Evolutionary conservation across 2,329 filamentous ascomycete genomes (phyloP), one percentile per base, ranked within the genome.

Genomic region (Cercospora beticola): DNA sequence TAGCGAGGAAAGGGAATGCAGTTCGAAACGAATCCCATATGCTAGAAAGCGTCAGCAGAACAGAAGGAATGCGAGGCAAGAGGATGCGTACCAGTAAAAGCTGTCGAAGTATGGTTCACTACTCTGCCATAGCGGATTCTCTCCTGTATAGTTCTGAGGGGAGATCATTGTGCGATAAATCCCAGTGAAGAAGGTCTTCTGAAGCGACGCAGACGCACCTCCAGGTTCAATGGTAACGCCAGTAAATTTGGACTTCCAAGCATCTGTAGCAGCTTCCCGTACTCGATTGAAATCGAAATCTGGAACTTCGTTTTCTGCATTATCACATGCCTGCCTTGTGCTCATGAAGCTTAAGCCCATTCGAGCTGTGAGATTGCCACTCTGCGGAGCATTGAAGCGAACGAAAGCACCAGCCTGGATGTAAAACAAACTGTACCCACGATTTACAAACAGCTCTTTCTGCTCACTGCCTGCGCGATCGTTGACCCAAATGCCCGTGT

Each of bases 301-400:
- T 0, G 90, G 87, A 16, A 92, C 89, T 72, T 93, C 90, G 0
- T 74, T 78, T 76, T 92, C 88, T 0, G 87, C 90, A 74, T 89
- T 90, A 5, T 82, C 75, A 73, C 90, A 93, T 0, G 90, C 90
- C 76, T 88, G 86, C 0, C 85, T 82, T 2, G 81, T 81, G 75
- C 87, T 90, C 71, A 92, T 86, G 76, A 91, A 90, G 70, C 90
- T 92, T 9, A 91, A 80, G 0, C 89, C 90, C 9, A 90, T 87
- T n/a, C 90, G 85, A 14, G 85, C 89, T 5, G 85, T 78, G 14
- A 92, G 83, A 4, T 58, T 70, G 6, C 68, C 67, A 62, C 64
- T 68, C 3, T 54, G 26, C 1, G 71, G 71, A 9, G 59, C 12
- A 5, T 67, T 57, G 9, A 74, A 70, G 9, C 65, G 59, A n/a